These are phyloP conservation scores for Delitschia confertaspora DNA, from an alignment of 495 filamentous ascomycete genomes.

Conservation along the genomic window DNA sequence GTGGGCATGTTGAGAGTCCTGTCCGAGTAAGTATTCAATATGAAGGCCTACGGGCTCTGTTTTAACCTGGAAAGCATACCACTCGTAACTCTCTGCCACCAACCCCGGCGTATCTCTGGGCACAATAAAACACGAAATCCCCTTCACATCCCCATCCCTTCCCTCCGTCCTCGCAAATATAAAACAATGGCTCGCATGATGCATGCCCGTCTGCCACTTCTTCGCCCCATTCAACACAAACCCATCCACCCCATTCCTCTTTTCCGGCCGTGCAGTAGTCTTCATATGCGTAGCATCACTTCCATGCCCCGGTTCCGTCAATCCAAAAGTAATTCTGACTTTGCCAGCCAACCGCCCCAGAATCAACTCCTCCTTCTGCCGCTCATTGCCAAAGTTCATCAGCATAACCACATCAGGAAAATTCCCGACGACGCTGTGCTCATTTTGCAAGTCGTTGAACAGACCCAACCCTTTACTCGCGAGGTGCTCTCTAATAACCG, in stretches of 20 bases:
- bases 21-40: neutral
- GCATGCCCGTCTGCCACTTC: slow-evolving; percentile 55
- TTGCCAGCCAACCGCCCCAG: slow-evolving; percentile 40
- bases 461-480: slow-evolving; percentile 48
- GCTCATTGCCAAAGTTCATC: slow-evolving; percentile 43
- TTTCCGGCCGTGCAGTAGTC: slow-evolving; percentile 38
- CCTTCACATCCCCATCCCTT: slow-evolving; percentile 38
- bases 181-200: slow-evolving; percentile 49
- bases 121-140: slow-evolving; percentile 52
- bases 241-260: slow-evolving; percentile 34
- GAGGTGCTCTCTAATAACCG: slow-evolving; percentile 49
- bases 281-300: slow-evolving; percentile 52
- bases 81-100: slow-evolving; percentile 46
- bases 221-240: slow-evolving; percentile 48
- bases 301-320: slow-evolving; percentile 53
- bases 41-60: too few relatives aligned
- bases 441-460: slow-evolving; percentile 54
- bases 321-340: slow-evolving; percentile 47
- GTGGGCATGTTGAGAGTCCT: slow-evolving; percentile 56
- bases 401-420: slow-evolving; percentile 52
- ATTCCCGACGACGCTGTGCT: slow-evolving; percentile 51
- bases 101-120: slow-evolving; percentile 41
- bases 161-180: slow-evolving; percentile 50
- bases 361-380: slow-evolving; percentile 46
- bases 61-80: slow-evolving; percentile 27